Base-by-base conservation (phyloP, 2,329 filamentous ascomycete genomes). In the Alternaria solani region DNA sequence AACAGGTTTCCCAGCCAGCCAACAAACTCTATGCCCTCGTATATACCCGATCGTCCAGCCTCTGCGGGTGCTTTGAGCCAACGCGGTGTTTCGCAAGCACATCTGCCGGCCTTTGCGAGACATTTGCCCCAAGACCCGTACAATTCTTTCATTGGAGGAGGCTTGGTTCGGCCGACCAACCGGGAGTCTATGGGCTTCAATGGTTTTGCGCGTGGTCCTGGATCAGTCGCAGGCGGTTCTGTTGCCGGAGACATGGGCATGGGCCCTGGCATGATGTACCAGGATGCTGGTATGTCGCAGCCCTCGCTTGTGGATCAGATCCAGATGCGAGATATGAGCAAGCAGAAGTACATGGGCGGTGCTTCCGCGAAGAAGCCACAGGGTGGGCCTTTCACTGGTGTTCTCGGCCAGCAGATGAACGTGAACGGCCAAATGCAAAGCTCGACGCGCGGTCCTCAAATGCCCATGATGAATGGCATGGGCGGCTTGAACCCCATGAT, bases 111-210 rank as follows among this genome's bases (percentile, higher is more conserved):
- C 4, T 79, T 79, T 42, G 77, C 77, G 23, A 67, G 77, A 30
- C 66, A 71, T 38, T 61, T 79, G 25, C 77, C 77, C 6, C 71
- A 71, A 26, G 76, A 79, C 49, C 76, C 77, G 1, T 75, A 75
- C 48, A 63, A 56, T 39, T 68, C 68, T 28, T 72, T 75, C 57
- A 72, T 77, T 41, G 77, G 76, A 30, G 75, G 73, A 52, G 75
- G 75, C 12, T 51, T 79, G 20, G 72, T 78, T 7, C 70, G 68
- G 39, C 75, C 67, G 3, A 59, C 68, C 12, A 73, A 73, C 53
- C 75, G 77, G 25, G 75, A 79, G 52, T 77, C 76, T 0, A 66
- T 79, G 67, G 75, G 75, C 44, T 78, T 78, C 66, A 77, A 70
- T 49, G 71, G 73, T 23, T 77, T 77, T 51, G 66, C 63, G 38